These are phyloP conservation scores for Sporisorium reilianum DNA, from an alignment of 1,284 basidiomycete genomes.

Conservation along the genomic window DNA sequence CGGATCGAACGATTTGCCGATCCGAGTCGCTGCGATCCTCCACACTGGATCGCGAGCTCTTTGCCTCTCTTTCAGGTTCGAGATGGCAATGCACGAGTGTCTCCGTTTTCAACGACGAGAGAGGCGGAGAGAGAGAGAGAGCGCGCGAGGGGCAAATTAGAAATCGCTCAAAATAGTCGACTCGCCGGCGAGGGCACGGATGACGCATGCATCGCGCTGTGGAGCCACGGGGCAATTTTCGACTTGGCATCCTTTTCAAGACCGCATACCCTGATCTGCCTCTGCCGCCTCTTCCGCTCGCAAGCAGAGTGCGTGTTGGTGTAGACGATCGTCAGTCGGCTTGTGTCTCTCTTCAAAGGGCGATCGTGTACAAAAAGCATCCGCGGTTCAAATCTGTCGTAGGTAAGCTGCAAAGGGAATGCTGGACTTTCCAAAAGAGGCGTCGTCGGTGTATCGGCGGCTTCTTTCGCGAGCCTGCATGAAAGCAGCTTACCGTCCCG, in stretches of 20 bases:
- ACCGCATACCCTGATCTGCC: background rate
- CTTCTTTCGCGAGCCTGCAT: background rate
- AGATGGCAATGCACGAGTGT: no score
- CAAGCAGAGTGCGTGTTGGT: background rate
- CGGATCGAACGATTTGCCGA: background rate
- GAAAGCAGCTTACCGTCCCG: background rate
- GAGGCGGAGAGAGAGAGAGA: no score
- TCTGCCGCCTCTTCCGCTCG: background rate
- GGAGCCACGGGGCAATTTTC: slow-evolving; percentile 1
- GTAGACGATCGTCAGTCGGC: background rate
- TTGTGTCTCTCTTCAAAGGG: background rate
- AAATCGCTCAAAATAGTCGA: background rate
- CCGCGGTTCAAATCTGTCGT: background rate
- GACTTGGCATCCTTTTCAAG: background rate
- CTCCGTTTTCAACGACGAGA: no score
- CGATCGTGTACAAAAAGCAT: background rate
- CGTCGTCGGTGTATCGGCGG: background rate
- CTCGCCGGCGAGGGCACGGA: background rate
- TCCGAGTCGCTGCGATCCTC: background rate
- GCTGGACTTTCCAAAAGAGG: background rate
- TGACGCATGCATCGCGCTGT: background rate
- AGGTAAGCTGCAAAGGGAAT: background rate
- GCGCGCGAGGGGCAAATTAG: background rate
- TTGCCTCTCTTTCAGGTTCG: no score
- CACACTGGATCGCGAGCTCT: background rate